Evolutionary conservation across 2,329 filamentous ascomycete species (phyloP), one percentile per base, ranked within the genome.

Genomic region (Sarocladiaceae sp.): DNA sequence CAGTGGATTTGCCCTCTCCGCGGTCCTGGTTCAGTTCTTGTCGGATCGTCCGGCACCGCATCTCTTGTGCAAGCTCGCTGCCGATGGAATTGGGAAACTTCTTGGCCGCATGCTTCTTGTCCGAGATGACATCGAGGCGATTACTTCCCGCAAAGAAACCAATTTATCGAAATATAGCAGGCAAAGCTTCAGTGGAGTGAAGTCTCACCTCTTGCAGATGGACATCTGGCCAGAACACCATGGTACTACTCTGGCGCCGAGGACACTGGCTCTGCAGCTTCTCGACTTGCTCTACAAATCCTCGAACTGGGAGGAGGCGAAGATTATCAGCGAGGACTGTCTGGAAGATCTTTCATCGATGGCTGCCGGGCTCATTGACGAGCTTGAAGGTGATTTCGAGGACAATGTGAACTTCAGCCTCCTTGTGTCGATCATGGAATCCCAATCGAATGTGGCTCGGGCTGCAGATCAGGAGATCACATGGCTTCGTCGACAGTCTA

Each of bases 141-240:
- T 88, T n/a, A 74, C 76, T 1, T 77, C 74, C 48, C 81, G 86
- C 29, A 76, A 81, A 24, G 76, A 77, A 50, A 78, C 66, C 46
- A 89, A 88, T 51, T 71, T 90, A 57, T 83, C 87, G 1, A 83
- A 75, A 55, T 70, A 78, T 23, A 77, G 75, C 10, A 80, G 81
- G 53, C 67, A 65, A 13, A 69, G 76, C 0, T 57, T 90, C 6
- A 52, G 62, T 6, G 66, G 71, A 0, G 68, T 88, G 33, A 78
- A 80, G 47, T 60, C 63, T 2, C 61, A 67, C 3, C 55, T 88
- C 3, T 59, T 73, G 39, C 64, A 71, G 19, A 67, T 79, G 27
- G 59, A 71, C 0, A 62, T 85, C 2, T 91, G 85, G 85, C 71
- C 74, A 33, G 69, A 73, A 1, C 61, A 66, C 10, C 61, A 62